phyloP scores from a whole-genome alignment of 1,284 basidiomycete genomes.

The Austroboletus niveus region DNA sequence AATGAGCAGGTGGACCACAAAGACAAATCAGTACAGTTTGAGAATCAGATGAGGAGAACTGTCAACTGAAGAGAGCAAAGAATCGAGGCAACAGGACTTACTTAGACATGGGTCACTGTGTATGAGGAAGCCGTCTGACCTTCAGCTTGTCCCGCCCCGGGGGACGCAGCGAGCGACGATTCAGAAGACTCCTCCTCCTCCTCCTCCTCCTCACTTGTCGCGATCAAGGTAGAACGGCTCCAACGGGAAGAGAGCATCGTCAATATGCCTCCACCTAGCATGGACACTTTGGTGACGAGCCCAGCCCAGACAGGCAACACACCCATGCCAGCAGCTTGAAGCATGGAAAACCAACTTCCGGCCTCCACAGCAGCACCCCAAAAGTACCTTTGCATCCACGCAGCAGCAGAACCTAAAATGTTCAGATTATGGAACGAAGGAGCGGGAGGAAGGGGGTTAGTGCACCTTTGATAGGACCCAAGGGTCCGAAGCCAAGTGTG shows the following conservation, averaged over 20 bases:
- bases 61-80: too few species aligned
- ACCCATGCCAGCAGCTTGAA: conserved; percentile 19
- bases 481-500: conserved; percentile 15
- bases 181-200: too few species aligned
- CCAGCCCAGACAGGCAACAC: conserved; percentile 4
- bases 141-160: too few species aligned
- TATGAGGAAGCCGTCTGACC: too few species aligned
- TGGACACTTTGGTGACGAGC: background rate
- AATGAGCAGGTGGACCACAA: too few species aligned
- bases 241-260: background rate
- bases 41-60: too few species aligned
- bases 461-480: conserved; percentile 16
- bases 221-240: too few species aligned
- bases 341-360: conserved; percentile 13
- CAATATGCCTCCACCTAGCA: background rate
- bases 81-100: too few species aligned
- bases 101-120: too few species aligned
- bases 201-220: too few species aligned
- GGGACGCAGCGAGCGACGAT: too few species aligned
- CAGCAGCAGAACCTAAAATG: conserved; percentile 13
- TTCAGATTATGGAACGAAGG: background rate
- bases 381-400: conserved; percentile 12
- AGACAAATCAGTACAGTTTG: too few species aligned
- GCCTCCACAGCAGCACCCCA: conserved; percentile 9
- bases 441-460: background rate